Evolutionary conservation across 331 rosid genomes (phyloP).

Genomic region (Quercus phellos): DNA sequence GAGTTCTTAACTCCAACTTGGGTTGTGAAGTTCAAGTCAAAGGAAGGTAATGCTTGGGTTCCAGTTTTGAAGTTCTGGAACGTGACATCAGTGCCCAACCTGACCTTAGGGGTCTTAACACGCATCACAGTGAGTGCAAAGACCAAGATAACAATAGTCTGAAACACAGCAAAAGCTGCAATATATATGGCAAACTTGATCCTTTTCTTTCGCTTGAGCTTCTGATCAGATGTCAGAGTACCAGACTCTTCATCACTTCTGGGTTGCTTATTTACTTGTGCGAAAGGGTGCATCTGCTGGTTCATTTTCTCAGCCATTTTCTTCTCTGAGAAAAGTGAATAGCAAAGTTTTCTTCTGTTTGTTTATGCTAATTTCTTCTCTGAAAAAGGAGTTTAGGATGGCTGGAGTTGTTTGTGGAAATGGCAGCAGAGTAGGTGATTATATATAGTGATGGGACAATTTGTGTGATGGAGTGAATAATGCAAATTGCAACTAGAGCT

Average conservation of each 20-base stretch:
- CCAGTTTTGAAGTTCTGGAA: neutral
- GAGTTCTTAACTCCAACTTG: constrained; percentile 26
- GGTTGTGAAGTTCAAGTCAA: constrained; percentile 7
- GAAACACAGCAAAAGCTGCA: constrained; percentile 15
- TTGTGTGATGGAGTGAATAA: too few species aligned
- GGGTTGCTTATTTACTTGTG: constrained; percentile 1
- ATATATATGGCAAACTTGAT: constrained; percentile 14
- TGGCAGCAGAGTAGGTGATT: too few species aligned
- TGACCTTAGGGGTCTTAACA: constrained; percentile 15
- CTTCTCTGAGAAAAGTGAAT: neutral
- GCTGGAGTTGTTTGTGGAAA: too few species aligned
- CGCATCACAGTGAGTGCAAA: constrained; percentile 11
- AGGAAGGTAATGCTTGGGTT: neutral
- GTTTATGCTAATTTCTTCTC: too few species aligned
- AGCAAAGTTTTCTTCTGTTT: neutral
- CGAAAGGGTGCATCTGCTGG: constrained; percentile 16
- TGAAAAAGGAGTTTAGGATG: too few species aligned
- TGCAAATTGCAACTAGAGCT: too few species aligned
- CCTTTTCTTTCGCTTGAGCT: constrained; percentile 22
- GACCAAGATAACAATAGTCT: neutral
- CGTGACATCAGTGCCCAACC: neutral
- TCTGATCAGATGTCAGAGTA: neutral
- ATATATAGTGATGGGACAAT: too few species aligned
- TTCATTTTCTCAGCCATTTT: constrained; percentile 12
- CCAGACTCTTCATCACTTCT: constrained; percentile 14